Evolutionary conservation across 2,329 filamentous ascomycete species (phyloP).

Genomic region (Fusarium sp.): DNA sequence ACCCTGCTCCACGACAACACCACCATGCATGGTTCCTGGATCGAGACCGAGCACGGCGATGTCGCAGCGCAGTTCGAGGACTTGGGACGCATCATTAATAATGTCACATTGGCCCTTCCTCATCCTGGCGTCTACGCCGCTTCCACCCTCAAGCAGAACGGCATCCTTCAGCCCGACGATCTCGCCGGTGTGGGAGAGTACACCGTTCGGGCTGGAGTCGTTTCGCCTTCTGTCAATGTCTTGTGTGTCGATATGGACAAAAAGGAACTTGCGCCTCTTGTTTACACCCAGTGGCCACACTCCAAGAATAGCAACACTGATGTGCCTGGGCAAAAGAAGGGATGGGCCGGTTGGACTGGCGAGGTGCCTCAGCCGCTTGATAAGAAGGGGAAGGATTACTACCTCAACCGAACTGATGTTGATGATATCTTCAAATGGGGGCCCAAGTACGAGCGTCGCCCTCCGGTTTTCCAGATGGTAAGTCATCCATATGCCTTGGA

Average conservation of each 20-base stretch:
- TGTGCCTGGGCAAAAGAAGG: slow-evolving; percentile 52
- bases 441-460: slow-evolving; percentile 61
- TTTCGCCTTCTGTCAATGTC: slow-evolving; percentile 78
- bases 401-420: slow-evolving; percentile 69
- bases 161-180: slow-evolving; percentile 77
- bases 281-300: slow-evolving; percentile 73
- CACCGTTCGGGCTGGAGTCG: slow-evolving; percentile 74
- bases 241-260: slow-evolving; percentile 76
- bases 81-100: slow-evolving; percentile 74
- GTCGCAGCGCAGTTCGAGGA: slow-evolving; percentile 64
- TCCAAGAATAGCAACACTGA: slow-evolving; percentile 53
- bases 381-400: slow-evolving; percentile 50
- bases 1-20: slow-evolving; percentile 79
- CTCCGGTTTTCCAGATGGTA: slow-evolving; percentile 66
- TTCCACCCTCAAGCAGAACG: slow-evolving; percentile 70
- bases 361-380: slow-evolving; percentile 55
- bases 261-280: slow-evolving; percentile 71
- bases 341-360: slow-evolving; percentile 54
- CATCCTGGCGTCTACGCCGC: slow-evolving; percentile 77
- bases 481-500: slow-evolving; percentile 40
- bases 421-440: slow-evolving; percentile 81
- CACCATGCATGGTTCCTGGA: slow-evolving; percentile 77
- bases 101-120: slow-evolving; percentile 82
- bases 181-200: slow-evolving; percentile 77
- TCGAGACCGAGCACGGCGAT: slow-evolving; percentile 67